Evolutionary conservation across 1,139 yeast species (phyloP).

Genomic region (Geotrichum aggregatum): DNA sequence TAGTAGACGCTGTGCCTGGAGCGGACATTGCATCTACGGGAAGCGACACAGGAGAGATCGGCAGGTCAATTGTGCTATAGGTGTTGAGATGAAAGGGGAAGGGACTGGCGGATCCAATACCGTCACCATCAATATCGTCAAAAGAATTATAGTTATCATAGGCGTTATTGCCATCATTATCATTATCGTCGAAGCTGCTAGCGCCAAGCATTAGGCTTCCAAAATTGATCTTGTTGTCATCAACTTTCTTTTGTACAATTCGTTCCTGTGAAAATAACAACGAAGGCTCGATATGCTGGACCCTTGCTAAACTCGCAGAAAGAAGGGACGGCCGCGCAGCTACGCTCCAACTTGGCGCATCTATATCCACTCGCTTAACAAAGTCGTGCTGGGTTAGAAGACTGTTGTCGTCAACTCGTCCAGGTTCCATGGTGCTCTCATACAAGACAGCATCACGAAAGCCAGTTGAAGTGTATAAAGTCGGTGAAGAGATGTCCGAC

Average conservation of each 20-base stretch:
- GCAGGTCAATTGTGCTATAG: constrained; percentile 1
- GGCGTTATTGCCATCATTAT: too few relatives aligned
- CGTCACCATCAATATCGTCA: too few relatives aligned
- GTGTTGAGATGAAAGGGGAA: not conserved
- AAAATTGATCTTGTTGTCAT: not conserved
- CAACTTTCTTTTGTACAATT: too few relatives aligned
- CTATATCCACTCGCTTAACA: not conserved
- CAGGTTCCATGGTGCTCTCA: too few relatives aligned
- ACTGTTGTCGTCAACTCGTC: not conserved
- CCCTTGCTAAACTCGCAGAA: not conserved
- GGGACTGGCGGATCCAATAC: too few relatives aligned
- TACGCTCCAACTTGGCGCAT: not conserved
- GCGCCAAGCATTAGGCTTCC: too few relatives aligned
- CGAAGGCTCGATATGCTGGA: not conserved
- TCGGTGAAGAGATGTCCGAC: constrained; percentile 90
- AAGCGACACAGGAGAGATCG: not conserved
- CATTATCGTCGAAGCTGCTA: too few relatives aligned
- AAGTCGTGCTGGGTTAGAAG: not conserved
- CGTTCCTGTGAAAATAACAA: not conserved
- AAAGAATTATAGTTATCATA: too few relatives aligned
- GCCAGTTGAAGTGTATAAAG: constrained; percentile 95
- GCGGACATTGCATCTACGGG: too few relatives aligned
- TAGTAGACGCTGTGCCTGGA: too few relatives aligned
- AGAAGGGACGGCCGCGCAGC: constrained; percentile 1
- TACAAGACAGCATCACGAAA: too few relatives aligned